Evolutionary conservation across 306 rosid genomes (phyloP).

Genomic region (Malus asiatica): DNA sequence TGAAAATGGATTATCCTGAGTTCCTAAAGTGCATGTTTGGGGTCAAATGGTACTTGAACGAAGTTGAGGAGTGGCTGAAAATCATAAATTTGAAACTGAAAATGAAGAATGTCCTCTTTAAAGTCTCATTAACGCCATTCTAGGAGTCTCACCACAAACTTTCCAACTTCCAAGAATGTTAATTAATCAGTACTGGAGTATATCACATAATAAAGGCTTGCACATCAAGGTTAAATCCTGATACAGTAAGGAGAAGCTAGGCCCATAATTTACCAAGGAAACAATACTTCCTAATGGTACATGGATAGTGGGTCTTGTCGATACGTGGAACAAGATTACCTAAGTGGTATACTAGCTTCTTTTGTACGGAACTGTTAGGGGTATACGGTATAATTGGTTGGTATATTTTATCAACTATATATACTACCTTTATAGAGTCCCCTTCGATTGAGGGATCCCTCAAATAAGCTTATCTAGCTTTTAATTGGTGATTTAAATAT

Average conservation of each 20-base stretch:
- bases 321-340: neutral
- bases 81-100: neutral
- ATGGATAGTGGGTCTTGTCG: neutral
- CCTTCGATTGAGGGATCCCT: no score
- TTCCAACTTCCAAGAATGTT: neutral
- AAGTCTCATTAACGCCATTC: neutral
- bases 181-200: neutral
- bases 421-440: no score
- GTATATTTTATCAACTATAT: no score
- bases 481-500: no score
- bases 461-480: no score
- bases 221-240: neutral
- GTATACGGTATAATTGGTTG: no score
- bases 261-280: neutral
- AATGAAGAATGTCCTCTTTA: neutral
- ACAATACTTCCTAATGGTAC: neutral
- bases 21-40: neutral
- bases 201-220: neutral
- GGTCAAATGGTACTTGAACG: neutral
- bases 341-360: neutral
- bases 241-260: neutral
- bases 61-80: neutral
- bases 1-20: neutral
- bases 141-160: neutral
- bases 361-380: no score